A percentile compares a stretch with the other conserved stretches of the same genome.
Conservation (phyloP, 1,139 yeast species). For the Suhomyces ambrosiae region DNA sequence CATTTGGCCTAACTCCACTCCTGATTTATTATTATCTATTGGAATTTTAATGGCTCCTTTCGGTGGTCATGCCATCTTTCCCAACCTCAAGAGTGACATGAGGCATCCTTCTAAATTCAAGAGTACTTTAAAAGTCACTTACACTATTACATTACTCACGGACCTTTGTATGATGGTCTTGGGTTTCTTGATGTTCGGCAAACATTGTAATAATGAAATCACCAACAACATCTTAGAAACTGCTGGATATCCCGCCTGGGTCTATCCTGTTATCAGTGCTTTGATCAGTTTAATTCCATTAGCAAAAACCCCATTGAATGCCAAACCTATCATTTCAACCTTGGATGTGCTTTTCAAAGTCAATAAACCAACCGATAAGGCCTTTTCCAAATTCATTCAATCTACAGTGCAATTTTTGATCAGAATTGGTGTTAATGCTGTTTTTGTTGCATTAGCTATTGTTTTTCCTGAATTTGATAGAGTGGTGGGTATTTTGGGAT, state of each 20-base stretch:
- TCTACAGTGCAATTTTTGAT: slow-evolving; percentile 22
- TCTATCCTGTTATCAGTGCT: slow-evolving; percentile 63
- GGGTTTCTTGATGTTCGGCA: slow-evolving; percentile 90
- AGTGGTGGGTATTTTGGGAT: slow-evolving; percentile 58
- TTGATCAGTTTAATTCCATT: slow-evolving; percentile 81
- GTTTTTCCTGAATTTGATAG: slow-evolving; percentile 61
- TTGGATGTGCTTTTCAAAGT: slow-evolving; percentile 37
- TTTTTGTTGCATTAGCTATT: slow-evolving; percentile 53
- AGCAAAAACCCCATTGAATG: slow-evolving; percentile 85
- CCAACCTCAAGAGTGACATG: slow-evolving; percentile 60
- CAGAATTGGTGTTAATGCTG: slow-evolving; percentile 50
- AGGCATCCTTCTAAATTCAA: slow-evolving; percentile 53
- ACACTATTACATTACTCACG: slow-evolving; percentile 63
- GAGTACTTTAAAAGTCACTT: slow-evolving; percentile 37
- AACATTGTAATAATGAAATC: slow-evolving; percentile 72
- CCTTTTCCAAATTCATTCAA: slow-evolving; percentile 5
- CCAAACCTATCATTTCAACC: slow-evolving; percentile 83
- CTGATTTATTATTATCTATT: slow-evolving; percentile 50
- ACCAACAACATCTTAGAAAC: slow-evolving; percentile 74
- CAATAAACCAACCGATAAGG: slow-evolving; percentile 7
- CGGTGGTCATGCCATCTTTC: slow-evolving; percentile 65
- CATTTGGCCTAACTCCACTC: slow-evolving; percentile 44
- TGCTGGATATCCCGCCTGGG: slow-evolving; percentile 70
- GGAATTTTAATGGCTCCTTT: slow-evolving; percentile 65
- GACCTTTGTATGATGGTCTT: slow-evolving; percentile 77